Conservation (phyloP, 2,329 filamentous ascomycete species). For the Zalaria sp. region DNA sequence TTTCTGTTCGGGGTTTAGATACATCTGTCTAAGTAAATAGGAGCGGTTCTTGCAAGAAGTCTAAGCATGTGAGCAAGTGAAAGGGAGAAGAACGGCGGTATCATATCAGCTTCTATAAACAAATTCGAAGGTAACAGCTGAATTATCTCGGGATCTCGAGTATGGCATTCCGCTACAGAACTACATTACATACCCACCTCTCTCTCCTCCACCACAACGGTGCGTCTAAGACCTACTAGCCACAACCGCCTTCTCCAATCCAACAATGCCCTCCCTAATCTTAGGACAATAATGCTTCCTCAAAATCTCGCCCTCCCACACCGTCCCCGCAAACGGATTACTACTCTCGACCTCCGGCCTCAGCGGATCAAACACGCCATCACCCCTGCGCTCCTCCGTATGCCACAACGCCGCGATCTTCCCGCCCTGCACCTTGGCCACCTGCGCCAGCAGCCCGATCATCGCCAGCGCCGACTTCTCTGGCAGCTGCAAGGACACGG, state of each 20-base stretch:
- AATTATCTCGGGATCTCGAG: no score
- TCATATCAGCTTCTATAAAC: no score
- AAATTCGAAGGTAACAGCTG: no score
- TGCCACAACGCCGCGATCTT: slow-evolving; percentile 84
- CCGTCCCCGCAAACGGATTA: slow-evolving; percentile 78
- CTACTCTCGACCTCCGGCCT: slow-evolving; percentile 65
- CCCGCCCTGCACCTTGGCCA: slow-evolving; percentile 66
- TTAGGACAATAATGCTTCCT: slow-evolving; percentile 75
- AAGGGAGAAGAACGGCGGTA: no score
- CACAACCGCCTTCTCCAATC: slow-evolving; percentile 5
- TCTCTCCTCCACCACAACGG: no score
- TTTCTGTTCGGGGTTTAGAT: no score
- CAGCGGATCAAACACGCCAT: slow-evolving; percentile 68
- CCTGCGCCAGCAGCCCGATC: slow-evolving; percentile 61
- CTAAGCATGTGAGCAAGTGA: no score
- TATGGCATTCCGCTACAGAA: no score
- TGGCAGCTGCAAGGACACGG: slow-evolving; percentile 67
- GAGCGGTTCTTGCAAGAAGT: no score
- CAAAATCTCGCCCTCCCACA: slow-evolving; percentile 89
- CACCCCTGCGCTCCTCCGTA: slow-evolving; percentile 83
- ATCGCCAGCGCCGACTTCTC: slow-evolving; percentile 79
- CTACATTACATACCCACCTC: no score
- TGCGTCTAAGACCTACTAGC: background rate
- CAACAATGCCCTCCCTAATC: slow-evolving; percentile 49
- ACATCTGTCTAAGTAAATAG: no score